Evolutionary conservation across 2,329 filamentous ascomycete genomes (phyloP).

Genomic region (Verticillium zaregamsianum): DNA sequence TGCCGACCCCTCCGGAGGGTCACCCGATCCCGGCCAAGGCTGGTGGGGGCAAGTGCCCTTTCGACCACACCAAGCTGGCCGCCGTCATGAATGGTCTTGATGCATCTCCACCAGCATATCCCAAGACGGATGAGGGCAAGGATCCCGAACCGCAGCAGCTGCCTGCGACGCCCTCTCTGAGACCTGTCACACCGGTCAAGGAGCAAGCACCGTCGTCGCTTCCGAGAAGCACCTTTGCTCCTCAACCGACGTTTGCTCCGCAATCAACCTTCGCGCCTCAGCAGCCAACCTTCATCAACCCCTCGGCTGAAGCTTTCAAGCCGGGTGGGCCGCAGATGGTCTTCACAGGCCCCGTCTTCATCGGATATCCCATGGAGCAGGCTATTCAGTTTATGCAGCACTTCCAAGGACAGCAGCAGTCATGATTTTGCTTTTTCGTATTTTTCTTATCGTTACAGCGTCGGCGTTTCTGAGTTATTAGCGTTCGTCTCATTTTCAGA

Average conservation of each 20-base stretch:
- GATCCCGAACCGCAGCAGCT: neutral
- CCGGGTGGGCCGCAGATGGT: slow-evolving; percentile 62
- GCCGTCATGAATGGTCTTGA: slow-evolving; percentile 18
- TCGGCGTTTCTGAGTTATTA: slow-evolving; percentile 21
- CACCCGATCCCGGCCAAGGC: slow-evolving; percentile 18
- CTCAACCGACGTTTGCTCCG: slow-evolving; percentile 46
- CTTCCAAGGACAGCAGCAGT: slow-evolving; percentile 31
- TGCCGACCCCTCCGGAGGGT: slow-evolving; percentile 32
- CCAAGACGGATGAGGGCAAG: neutral
- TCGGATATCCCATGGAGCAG: slow-evolving; percentile 83
- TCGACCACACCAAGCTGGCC: slow-evolving; percentile 45
- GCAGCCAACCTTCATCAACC: slow-evolving; percentile 51
- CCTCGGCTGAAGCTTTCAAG: slow-evolving; percentile 27
- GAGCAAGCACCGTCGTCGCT: neutral
- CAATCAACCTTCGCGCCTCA: slow-evolving; percentile 13
- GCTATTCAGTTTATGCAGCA: slow-evolving; percentile 71
- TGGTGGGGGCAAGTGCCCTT: slow-evolving; percentile 51
- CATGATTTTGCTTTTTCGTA: slow-evolving; percentile 4
- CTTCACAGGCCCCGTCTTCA: slow-evolving; percentile 90
- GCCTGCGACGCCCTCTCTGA: neutral
- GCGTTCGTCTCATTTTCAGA: neutral
- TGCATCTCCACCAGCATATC: slow-evolving; percentile 9
- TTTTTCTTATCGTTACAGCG: slow-evolving; percentile 17
- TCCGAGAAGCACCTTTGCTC: slow-evolving; percentile 5
- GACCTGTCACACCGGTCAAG: neutral